These are phyloP conservation scores for Talaromyces funiculosus DNA, from an alignment of 2,329 filamentous ascomycete genomes.

Conservation along the genomic window DNA sequence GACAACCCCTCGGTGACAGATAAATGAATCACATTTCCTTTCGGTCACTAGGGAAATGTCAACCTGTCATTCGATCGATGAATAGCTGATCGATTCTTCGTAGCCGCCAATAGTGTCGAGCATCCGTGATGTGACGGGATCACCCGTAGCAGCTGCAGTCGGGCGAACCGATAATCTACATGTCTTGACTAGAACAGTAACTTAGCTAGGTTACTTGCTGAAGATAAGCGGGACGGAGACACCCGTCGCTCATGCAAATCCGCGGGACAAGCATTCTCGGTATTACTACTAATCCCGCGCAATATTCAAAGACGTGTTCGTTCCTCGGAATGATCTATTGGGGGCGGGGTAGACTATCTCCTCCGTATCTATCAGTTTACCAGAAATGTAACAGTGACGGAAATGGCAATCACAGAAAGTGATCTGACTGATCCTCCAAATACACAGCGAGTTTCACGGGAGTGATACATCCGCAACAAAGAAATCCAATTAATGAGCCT, in stretches of 20 bases:
- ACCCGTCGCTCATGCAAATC: background rate
- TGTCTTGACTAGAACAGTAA: too few relatives aligned
- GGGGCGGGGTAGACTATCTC: background rate
- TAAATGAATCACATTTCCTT: background rate
- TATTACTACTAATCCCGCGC: background rate
- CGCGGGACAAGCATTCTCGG: background rate
- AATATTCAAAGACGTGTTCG: background rate
- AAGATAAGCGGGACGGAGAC: background rate
- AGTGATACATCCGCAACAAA: background rate
- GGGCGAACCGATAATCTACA: background rate
- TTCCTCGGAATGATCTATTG: background rate
- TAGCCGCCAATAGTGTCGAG: background rate
- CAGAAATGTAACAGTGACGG: background rate
- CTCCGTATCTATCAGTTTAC: background rate
- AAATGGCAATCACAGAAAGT: background rate
- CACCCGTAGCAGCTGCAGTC: background rate
- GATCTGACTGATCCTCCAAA: background rate
- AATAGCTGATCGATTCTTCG: background rate
- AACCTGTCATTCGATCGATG: background rate
- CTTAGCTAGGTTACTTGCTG: too few relatives aligned
- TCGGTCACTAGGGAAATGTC: background rate
- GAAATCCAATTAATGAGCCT: background rate
- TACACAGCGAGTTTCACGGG: background rate
- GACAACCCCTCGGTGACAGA: background rate
- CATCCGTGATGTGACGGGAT: background rate